Evolutionary conservation across 2,329 filamentous ascomycete species (phyloP).

Genomic region (Aspergillus clavatus): DNA sequence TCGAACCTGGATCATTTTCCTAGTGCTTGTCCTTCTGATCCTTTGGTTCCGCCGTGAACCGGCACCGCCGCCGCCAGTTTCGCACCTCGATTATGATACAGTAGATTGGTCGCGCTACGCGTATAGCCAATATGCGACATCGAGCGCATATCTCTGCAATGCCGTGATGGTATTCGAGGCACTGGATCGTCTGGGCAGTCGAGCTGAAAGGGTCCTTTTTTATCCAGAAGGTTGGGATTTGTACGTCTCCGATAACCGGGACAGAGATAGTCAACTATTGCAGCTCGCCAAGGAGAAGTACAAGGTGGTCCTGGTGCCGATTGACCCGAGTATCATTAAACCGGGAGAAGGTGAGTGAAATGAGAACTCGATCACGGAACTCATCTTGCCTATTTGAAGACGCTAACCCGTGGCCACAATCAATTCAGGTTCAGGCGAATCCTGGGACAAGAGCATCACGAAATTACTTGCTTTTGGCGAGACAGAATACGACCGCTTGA

Average conservation of each 20-base stretch:
- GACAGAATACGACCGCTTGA: conserved; percentile 55
- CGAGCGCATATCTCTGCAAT: conserved; percentile 40
- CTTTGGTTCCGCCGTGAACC: conserved; percentile 21
- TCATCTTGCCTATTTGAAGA: neutral
- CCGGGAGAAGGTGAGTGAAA: conserved; percentile 18
- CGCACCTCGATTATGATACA: conserved; percentile 28
- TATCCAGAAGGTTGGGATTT: conserved; percentile 41
- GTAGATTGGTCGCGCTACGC: conserved; percentile 42
- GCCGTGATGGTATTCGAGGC: conserved; percentile 41
- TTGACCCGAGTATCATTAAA: conserved; percentile 36
- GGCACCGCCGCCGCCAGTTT: conserved; percentile 14
- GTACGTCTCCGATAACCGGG: conserved; percentile 22
- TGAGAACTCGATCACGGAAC: neutral
- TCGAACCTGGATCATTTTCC: conserved; percentile 27
- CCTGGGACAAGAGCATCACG: conserved; percentile 61
- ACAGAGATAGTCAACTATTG: conserved; percentile 44
- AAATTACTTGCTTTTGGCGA: conserved; percentile 67
- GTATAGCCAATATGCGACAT: conserved; percentile 43
- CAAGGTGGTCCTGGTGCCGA: conserved; percentile 47
- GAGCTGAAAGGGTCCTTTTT: conserved; percentile 38
- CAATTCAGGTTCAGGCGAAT: conserved; percentile 33
- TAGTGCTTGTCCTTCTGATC: conserved; percentile 22
- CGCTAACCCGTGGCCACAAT: neutral
- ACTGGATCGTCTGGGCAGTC: conserved; percentile 36
- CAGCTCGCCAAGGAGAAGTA: conserved; percentile 47